Evolutionary conservation across 495 filamentous ascomycete genomes (phyloP).

Genomic region (Penicillium turbatum): DNA sequence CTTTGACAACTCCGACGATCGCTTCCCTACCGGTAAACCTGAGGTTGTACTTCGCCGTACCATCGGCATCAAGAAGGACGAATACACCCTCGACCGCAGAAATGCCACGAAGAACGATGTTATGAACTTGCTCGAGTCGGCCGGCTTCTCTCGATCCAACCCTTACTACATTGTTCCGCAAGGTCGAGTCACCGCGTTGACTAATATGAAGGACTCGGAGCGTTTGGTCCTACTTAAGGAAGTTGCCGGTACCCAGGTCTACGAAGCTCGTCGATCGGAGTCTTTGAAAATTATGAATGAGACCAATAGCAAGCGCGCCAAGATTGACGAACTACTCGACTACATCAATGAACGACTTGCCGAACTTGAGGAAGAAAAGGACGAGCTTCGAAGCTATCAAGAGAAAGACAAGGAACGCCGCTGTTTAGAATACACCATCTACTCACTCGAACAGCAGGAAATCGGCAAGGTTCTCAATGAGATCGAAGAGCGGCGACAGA

Average conservation of each 20-base stretch:
- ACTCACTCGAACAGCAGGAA: conserved; percentile 79
- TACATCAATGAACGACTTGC: conserved; percentile 85
- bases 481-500: conserved; percentile 76
- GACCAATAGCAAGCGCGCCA: conserved; percentile 86
- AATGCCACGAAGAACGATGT: conserved; percentile 94
- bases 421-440: conserved; percentile 91
- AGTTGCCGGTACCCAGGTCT: conserved; percentile 94
- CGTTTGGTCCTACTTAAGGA: conserved; percentile 88
- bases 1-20: conserved; percentile 95
- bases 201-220: conserved; percentile 96
- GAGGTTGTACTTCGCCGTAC: conserved; percentile 88
- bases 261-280: conserved; percentile 84
- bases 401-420: conserved; percentile 91
- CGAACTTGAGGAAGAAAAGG: conserved; percentile 95
- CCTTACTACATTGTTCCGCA: conserved; percentile 99
- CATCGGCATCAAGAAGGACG: conserved; percentile 96
- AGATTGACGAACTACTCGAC: conserved; percentile 88
- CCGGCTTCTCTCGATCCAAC: conserved; percentile 94
- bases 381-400: conserved; percentile 86
- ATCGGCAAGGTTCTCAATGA: conserved; percentile 72
- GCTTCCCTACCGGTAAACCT: conserved; percentile 89
- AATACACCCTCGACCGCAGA: conserved; percentile 94
- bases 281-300: conserved; percentile 96
- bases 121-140: conserved; percentile 91
- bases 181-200: conserved; percentile 89